Conservation (phyloP, 768 basidiomycete genomes). For the Hericium rajendrae region DNA sequence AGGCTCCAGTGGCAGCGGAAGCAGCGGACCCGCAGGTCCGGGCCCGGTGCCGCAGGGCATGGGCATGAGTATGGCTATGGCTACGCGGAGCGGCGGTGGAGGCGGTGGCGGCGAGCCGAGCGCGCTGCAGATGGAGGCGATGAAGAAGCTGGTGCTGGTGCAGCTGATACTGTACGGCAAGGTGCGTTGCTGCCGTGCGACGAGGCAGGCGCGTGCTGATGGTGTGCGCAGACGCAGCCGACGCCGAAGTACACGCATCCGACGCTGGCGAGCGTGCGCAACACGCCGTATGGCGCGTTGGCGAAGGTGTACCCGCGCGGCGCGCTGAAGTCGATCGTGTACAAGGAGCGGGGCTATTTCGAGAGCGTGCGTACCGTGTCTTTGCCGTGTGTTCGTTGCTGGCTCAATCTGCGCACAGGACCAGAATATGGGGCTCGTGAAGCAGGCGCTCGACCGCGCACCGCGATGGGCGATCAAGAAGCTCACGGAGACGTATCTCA, state of each 20-base stretch:
- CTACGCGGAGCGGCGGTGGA: conserved; percentile 1
- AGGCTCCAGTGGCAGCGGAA: not conserved
- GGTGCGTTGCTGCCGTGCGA: too few species aligned
- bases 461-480: conserved; percentile 74
- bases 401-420: conserved; percentile 35
- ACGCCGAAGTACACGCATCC: conserved; percentile 71
- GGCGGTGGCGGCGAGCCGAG: conserved; percentile 29
- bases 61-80: not conserved
- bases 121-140: conserved; percentile 74
- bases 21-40: not conserved
- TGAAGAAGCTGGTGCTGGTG: conserved; percentile 74
- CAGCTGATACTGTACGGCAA: conserved; percentile 73
- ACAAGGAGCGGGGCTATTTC: conserved; percentile 49
- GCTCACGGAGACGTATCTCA: conserved; percentile 76
- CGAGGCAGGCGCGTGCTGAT: too few species aligned
- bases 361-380: conserved; percentile 29
- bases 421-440: conserved; percentile 59
- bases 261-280: conserved; percentile 48
- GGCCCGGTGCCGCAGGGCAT: conserved; percentile 1
- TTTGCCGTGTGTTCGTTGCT: not conserved
- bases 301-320: conserved; percentile 52
- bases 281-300: conserved; percentile 58
- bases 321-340: conserved; percentile 35
- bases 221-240: conserved; percentile 24
- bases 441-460: conserved; percentile 56